phyloP scores from a whole-genome alignment of 2,329 filamentous ascomycete genomes.

The Paradendryphiella salina region DNA sequence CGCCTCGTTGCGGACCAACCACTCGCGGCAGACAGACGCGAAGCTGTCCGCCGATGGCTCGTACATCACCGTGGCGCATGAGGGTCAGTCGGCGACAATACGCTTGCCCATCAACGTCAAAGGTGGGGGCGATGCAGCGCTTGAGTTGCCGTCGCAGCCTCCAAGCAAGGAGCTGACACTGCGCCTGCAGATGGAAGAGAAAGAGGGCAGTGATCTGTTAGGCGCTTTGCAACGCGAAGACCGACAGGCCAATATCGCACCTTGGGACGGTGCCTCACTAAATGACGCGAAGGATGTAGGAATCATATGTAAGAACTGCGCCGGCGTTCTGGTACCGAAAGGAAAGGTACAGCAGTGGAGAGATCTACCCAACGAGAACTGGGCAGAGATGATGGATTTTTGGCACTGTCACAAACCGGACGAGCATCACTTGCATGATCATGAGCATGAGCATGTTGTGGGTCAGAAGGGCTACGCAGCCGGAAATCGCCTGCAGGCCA shows the following conservation, averaged over 20 bases:
- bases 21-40: slow-evolving; percentile 50
- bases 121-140: slow-evolving; percentile 49
- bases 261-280: slow-evolving; percentile 50
- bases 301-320: slow-evolving; percentile 37
- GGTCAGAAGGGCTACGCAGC: slow-evolving; percentile 75
- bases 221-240: slow-evolving; percentile 34
- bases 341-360: slow-evolving; percentile 66
- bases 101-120: slow-evolving; percentile 53
- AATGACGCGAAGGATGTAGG: slow-evolving; percentile 22
- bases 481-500: slow-evolving; percentile 70
- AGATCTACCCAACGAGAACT: slow-evolving; percentile 92
- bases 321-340: slow-evolving; percentile 19
- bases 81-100: slow-evolving; percentile 51
- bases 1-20: slow-evolving; percentile 54
- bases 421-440: slow-evolving; percentile 60
- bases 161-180: slow-evolving; percentile 57
- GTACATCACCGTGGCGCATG: slow-evolving; percentile 52
- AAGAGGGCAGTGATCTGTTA: slow-evolving; percentile 37
- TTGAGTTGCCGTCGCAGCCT: slow-evolving; percentile 55
- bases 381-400: slow-evolving; percentile 99
- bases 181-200: slow-evolving; percentile 57
- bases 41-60: slow-evolving; percentile 51
- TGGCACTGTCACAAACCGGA: slow-evolving; percentile 98
- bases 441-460: slow-evolving; percentile 41
- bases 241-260: slow-evolving; percentile 45